Percentiles rank a stretch among this genome's conserved stretches.
Evolutionary conservation across 164 flowering plant species (phyloP).

Genomic region (Berberis vulgaris): DNA sequence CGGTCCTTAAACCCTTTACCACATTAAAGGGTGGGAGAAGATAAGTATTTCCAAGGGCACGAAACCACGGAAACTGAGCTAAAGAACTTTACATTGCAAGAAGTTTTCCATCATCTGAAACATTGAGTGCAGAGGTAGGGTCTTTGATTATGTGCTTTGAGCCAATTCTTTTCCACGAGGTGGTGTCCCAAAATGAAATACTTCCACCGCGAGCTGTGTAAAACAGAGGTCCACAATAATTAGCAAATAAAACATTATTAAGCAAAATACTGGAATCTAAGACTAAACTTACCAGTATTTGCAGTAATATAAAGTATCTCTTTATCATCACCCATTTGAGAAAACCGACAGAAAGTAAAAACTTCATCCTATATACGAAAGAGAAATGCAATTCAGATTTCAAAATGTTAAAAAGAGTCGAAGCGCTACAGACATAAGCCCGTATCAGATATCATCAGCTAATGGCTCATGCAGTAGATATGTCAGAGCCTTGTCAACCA

Average conservation of each 20-base stretch:
- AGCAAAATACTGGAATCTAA: background rate
- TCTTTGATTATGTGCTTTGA: conserved; percentile 58
- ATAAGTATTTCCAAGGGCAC: background rate
- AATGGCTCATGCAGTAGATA: no score
- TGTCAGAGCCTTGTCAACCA: no score
- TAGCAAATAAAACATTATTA: conserved; percentile 6
- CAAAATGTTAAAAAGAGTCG: no score
- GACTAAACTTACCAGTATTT: conserved; percentile 39
- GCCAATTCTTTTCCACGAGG: conserved; percentile 53
- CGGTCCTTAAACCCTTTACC: no score
- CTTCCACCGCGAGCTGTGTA: conserved; percentile 53
- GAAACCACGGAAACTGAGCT: background rate
- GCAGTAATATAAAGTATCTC: conserved; percentile 57
- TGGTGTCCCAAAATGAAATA: conserved; percentile 64
- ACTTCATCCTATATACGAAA: conserved; percentile 54
- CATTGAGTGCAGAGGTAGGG: conserved; percentile 60
- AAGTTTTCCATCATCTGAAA: conserved; percentile 70
- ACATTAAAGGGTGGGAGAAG: no score
- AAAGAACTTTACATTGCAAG: conserved; percentile 62
- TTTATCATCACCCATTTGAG: conserved; percentile 29
- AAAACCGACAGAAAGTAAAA: conserved; percentile 74
- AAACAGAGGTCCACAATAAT: conserved; percentile 2
- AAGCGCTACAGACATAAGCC: no score
- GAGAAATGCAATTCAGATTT: background rate
- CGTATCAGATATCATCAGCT: no score